phyloP scores from a whole-genome alignment of 192 early-diverging fungal species.

The Kappamyces sp. region DNA sequence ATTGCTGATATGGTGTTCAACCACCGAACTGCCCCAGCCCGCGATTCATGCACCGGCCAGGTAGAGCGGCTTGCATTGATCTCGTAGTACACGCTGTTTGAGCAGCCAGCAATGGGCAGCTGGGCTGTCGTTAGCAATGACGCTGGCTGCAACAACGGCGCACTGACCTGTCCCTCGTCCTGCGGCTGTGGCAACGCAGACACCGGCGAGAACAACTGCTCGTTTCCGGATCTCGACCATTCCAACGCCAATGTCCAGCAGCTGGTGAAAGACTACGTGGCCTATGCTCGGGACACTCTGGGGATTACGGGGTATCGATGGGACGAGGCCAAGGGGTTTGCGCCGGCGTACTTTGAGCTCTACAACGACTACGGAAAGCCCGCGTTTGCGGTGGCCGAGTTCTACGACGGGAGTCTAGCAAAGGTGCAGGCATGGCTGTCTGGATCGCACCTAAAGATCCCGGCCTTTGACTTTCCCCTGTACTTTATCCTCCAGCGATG shows the following conservation, averaged over 20 bases:
- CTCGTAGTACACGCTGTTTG: not conserved
- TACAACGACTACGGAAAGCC: not conserved
- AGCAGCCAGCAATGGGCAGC: constrained; percentile 2
- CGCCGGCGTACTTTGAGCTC: not conserved
- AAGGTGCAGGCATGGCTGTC: not conserved
- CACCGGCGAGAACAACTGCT: constrained; percentile 7
- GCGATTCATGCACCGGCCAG: constrained; percentile 3
- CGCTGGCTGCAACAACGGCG: not conserved
- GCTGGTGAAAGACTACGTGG: not conserved
- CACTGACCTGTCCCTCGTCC: not conserved
- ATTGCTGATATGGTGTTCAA: constrained; percentile 10
- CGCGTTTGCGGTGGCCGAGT: not conserved
- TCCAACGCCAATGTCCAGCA: not conserved
- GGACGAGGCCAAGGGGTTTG: constrained; percentile 3
- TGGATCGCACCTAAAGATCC: not conserved
- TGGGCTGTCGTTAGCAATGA: constrained; percentile 4
- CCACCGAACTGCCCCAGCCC: not conserved
- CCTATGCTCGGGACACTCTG: not conserved
- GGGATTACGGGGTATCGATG: constrained; percentile 1
- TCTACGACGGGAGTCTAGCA: constrained; percentile 1
- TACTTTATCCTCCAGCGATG: not conserved
- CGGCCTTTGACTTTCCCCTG: constrained; percentile 4
- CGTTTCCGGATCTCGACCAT: constrained; percentile 1
- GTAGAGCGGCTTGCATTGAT: too few relatives aligned
- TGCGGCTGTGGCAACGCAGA: constrained; percentile 1